These are phyloP conservation scores for Spathaspora girioi DNA, from an alignment of 805 yeast species.

Conservation along the genomic window DNA sequence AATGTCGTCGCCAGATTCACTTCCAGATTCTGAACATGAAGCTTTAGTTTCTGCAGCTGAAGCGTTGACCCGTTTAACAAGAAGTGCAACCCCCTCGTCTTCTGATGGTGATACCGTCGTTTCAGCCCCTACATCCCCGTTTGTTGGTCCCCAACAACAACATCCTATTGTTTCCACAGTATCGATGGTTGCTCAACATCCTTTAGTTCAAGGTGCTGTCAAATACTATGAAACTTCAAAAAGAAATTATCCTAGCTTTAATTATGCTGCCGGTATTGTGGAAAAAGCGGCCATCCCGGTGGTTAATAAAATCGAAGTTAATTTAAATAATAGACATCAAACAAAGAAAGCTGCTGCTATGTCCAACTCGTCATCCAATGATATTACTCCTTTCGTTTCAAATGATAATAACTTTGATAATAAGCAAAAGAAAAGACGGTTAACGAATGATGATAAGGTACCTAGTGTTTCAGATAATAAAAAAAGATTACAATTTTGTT, in stretches of 20 bases:
- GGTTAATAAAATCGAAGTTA: constrained; percentile 46
- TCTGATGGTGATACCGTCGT: constrained; percentile 6
- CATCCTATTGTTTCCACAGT: constrained; percentile 41
- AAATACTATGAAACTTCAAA: constrained; percentile 45
- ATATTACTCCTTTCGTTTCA: constrained; percentile 2
- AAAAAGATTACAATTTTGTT: constrained; percentile 70
- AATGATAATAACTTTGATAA: constrained; percentile 4
- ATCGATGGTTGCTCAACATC: constrained; percentile 35
- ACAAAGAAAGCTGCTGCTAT: constrained; percentile 6
- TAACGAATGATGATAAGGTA: constrained; percentile 8
- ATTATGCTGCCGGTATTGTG: constrained; percentile 59
- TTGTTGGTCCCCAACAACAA: not conserved
- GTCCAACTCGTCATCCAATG: constrained; percentile 5
- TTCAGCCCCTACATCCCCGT: not conserved
- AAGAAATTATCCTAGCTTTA: constrained; percentile 45
- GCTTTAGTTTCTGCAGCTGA: constrained; percentile 39
- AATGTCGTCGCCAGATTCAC: not conserved
- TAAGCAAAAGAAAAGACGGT: constrained; percentile 20
- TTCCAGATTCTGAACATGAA: constrained; percentile 1
- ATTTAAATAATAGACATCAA: constrained; percentile 38
- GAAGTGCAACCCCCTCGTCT: constrained; percentile 15
- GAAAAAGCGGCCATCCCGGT: constrained; percentile 55
- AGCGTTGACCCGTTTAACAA: constrained; percentile 35
- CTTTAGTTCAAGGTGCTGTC: constrained; percentile 46
- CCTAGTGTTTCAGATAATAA: constrained; percentile 51